Base-by-base conservation (phyloP, 2,329 filamentous ascomycete species). In the Eutypella sp. region DNA sequence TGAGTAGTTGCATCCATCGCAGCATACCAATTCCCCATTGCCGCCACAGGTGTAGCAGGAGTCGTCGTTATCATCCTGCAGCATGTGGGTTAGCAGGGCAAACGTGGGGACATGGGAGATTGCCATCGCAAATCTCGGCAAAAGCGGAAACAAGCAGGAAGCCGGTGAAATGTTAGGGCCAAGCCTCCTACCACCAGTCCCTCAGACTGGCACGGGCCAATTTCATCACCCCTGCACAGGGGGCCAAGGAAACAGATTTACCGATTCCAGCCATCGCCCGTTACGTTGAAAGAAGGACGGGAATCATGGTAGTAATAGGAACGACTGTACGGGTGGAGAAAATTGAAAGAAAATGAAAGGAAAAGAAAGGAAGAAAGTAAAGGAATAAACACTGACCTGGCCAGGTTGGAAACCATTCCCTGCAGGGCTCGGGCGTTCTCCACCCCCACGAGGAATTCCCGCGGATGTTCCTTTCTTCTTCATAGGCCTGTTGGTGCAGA, bases 1-100 rank as follows among this genome's bases (percentile, higher is more conserved):
- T 5, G 91, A 89, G 55, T 89, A 82, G 49, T 85, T 81, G 69
- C 93, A 99, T 51, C 87, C 88, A 70, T 97, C 93, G 67, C 93
- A 99, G 69, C 91, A 96, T 54, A 97, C 78, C 52, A 99, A 79
- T 56, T 89, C 82, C 47, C 92, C 92, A 55, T 82, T 86, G 52
- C 86, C 87, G 59, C 85, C 82, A 69, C 93, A 99, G 39, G 89
- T 82, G 50, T 85, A 85, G 71, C 92, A 99, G 61, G 86, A 85
- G 65, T 97, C 92, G 65, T 93, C 89, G 66, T 95, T 95, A 51
- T 96, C 85, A 56, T 80, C 73, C 74, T 78, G 63, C 49, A 29
- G 39, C 40, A 51, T 49, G 48, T 50, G 48, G 36, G 59, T 70
- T 57, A 73, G 67, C 60, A 59, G 46, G 45, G 39, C 45, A 52